These are phyloP conservation scores for Hypomontagnella submonticulosa DNA, from an alignment of 495 filamentous ascomycete genomes.

Conservation along the genomic window DNA sequence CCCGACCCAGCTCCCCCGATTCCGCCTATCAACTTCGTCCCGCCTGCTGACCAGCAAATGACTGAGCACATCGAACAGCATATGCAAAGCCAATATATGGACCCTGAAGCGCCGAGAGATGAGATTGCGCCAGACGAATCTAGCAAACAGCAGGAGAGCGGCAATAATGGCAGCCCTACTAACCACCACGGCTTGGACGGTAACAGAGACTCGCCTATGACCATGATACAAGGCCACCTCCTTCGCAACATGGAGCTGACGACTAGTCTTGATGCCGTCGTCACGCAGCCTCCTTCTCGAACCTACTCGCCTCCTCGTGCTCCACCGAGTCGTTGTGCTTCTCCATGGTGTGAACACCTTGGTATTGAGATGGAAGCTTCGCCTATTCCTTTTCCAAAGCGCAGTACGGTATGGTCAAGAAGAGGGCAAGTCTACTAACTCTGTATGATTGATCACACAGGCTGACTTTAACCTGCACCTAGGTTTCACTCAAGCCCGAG, in stretches of 20 bases:
- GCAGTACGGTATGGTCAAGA: constrained; percentile 18
- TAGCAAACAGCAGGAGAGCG: constrained; percentile 7
- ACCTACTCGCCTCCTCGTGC: constrained; percentile 26
- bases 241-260: constrained; percentile 13
- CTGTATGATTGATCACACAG: neutral
- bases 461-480: constrained; percentile 5
- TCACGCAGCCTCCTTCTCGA: constrained; percentile 14
- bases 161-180: constrained; percentile 15
- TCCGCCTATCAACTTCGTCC: constrained; percentile 12
- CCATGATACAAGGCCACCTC: constrained; percentile 18
- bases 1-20: constrained; percentile 16
- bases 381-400: constrained; percentile 13
- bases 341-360: constrained; percentile 37
- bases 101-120: constrained; percentile 1
- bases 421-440: constrained; percentile 26
- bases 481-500: constrained; percentile 39
- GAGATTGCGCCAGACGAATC: neutral
- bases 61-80: constrained; percentile 30
- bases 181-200: constrained; percentile 45
- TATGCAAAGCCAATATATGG: constrained; percentile 26
- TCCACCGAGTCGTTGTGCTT: constrained; percentile 25
- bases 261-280: constrained; percentile 13
- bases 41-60: constrained; percentile 28
- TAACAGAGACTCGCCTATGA: constrained; percentile 43
- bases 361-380: constrained; percentile 28